Evolutionary conservation across 192 early-diverging fungal genomes (phyloP), one percentile per base, ranked within the genome.

Genomic region (Umbelopsis vinacea): DNA sequence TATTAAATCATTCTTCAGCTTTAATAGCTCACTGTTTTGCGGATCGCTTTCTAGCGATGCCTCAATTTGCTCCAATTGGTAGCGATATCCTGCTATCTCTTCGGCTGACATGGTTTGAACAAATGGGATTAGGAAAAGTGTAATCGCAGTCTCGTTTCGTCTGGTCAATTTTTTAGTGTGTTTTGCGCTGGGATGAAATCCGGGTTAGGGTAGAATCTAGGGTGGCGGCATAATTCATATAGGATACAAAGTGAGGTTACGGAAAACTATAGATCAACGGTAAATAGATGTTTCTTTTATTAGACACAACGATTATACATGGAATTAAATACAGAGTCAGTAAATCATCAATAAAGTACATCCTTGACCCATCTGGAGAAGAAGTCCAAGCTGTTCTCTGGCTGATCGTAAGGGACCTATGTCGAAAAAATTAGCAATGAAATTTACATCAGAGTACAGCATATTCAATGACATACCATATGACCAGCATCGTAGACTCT

Each of bases 401-500:
- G 92, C 82, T 96, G 94, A 83, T 98, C 96, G 71, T 93, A 94
- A 15, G 96, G 96, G 75, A 90, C 88, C 71, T 73, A 40, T 6
- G 11, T 43, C 40, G 6, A 29, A 43, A 4, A n/a, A 38, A 63
- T 19, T 37, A 3, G 37, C 26, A 63, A 63, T 19, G 19, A 6
- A 37, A 9, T 29, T 50, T 15, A 50, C n/a, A 50, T 1, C n/a
- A 50, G 48, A n/a, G 6, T 1, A 1, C 15, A 2, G n/a, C 15
- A 17, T 50, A n/a, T 50, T 21, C 17, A n/a, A 37, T 40, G 29
- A 46, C 46, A 17, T 71, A 82, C 85, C 93, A 95, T 95, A 54
- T 95, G 93, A 2, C 97, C 94, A 53, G 93, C 95, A 66, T 89
- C 93, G 79, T 89, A 96, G 12, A 95, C 86, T 9, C 89, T 86